Evolutionary conservation across 176 grass and related monocot species (phyloP).

Genomic region (Tillandsia fasciculata): DNA sequence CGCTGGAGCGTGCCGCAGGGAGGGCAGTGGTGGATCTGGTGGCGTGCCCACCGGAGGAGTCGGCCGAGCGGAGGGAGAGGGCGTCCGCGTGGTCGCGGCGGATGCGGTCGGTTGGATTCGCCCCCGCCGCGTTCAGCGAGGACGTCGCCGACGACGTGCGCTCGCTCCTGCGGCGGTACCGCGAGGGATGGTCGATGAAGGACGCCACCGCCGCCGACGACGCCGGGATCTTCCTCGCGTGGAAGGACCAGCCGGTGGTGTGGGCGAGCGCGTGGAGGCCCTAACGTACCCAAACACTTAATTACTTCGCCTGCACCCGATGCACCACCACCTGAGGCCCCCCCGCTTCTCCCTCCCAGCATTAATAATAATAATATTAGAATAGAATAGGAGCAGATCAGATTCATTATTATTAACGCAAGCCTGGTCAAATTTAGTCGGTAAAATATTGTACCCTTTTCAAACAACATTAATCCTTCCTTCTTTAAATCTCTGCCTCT

Average conservation of each 20-base stretch:
- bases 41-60: slow-evolving; percentile 63
- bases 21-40: slow-evolving; percentile 75
- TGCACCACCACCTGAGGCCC: no score
- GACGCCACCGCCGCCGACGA: slow-evolving; percentile 42
- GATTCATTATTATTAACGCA: no score
- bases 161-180: slow-evolving; percentile 72
- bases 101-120: slow-evolving; percentile 60
- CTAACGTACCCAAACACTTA: slow-evolving; percentile 12
- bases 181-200: slow-evolving; percentile 86
- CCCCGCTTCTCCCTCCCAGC: no score
- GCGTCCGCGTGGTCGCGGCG: slow-evolving; percentile 53
- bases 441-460: no score
- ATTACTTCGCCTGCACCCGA: no score
- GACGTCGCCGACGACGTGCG: slow-evolving; percentile 88
- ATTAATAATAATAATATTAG: no score
- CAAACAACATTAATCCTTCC: no score
- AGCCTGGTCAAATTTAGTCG: no score
- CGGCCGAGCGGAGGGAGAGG: slow-evolving; percentile 68
- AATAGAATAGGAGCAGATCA: no score
- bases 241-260: slow-evolving; percentile 92
- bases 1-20: slow-evolving; percentile 71
- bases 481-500: no score
- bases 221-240: slow-evolving; percentile 66
- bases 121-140: slow-evolving; percentile 69
- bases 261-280: slow-evolving; percentile 96